Evolutionary conservation across 1,284 basidiomycete species (phyloP).

Genomic region (Cutaneotrichosporon mucoides): DNA sequence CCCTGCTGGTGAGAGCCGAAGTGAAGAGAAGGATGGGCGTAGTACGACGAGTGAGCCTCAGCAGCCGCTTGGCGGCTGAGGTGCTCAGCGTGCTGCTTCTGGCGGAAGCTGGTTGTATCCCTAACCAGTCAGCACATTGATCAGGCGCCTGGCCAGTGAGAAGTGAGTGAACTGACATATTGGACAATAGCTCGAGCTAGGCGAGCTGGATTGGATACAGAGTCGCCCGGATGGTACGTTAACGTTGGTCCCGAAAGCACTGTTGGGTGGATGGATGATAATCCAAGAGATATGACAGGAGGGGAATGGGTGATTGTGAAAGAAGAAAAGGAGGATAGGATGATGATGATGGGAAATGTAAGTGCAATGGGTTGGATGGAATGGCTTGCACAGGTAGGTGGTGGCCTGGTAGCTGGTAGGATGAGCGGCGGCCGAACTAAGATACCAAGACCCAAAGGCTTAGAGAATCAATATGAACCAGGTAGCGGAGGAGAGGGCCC

Average conservation of each 20-base stretch:
- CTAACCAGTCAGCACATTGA: slow-evolving; percentile 10
- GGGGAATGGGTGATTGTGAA: not conserved
- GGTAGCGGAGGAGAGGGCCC: too few relatives aligned
- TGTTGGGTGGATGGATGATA: not conserved
- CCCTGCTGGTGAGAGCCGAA: slow-evolving; percentile 30
- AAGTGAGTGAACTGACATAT: too few relatives aligned
- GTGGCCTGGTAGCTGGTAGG: too few relatives aligned
- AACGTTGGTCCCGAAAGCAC: not conserved
- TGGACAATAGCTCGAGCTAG: not conserved
- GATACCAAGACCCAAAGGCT: too few relatives aligned
- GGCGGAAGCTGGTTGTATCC: slow-evolving; percentile 25
- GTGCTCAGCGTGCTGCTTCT: slow-evolving; percentile 33
- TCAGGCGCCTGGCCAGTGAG: too few relatives aligned
- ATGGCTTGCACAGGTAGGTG: too few relatives aligned
- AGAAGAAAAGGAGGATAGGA: not conserved
- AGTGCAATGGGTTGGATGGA: too few relatives aligned
- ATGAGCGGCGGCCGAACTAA: too few relatives aligned
- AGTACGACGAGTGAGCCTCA: slow-evolving; percentile 41
- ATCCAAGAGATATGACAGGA: not conserved
- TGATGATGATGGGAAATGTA: too few relatives aligned
- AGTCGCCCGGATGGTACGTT: too few relatives aligned
- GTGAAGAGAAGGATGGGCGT: slow-evolving; percentile 40
- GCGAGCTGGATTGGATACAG: not conserved
- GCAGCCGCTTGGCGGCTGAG: slow-evolving; percentile 37
- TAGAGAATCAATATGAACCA: too few relatives aligned